These are phyloP conservation scores for Fusarium buharicum DNA, from an alignment of 2,329 filamentous ascomycete genomes.

Conservation along the genomic window DNA sequence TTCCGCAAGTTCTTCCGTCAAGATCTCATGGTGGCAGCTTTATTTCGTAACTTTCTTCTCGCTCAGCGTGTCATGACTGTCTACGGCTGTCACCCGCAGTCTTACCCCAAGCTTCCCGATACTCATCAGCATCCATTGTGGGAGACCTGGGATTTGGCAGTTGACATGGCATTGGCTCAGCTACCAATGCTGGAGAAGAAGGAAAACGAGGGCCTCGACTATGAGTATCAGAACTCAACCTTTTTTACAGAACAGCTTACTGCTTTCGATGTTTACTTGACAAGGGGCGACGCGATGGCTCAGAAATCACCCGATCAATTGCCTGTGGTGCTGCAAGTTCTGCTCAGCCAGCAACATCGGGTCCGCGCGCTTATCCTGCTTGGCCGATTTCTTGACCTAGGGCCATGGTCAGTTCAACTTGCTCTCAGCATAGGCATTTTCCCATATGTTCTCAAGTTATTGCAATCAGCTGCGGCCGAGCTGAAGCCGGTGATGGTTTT, in stretches of 20 bases:
- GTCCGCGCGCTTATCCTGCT: constrained; percentile 90
- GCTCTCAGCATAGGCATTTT: constrained; percentile 98
- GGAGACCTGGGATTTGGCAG: constrained; percentile 97
- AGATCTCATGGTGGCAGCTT: constrained; percentile 97
- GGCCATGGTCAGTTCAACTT: constrained; percentile 98
- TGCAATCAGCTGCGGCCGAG: constrained; percentile 94
- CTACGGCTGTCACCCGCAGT: constrained; percentile 95
- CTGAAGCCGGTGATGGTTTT: constrained; percentile 99
- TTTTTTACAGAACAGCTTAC: constrained; percentile 98
- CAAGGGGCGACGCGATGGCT: constrained; percentile 80
- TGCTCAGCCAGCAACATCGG: constrained; percentile 94
- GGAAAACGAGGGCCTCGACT: constrained; percentile 77
- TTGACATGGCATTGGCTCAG: constrained; percentile 93
- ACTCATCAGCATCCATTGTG: constrained; percentile 95
- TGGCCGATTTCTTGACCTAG: constrained; percentile 92
- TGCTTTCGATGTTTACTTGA: constrained; percentile 95
- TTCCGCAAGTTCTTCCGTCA: constrained; percentile 98
- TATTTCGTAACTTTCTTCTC: constrained; percentile 95
- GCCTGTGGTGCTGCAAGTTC: constrained; percentile 93
- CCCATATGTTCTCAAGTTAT: constrained; percentile 95
- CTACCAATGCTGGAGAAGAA: constrained; percentile 85
- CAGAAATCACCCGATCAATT: constrained; percentile 93
- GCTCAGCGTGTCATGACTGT: constrained; percentile 96
- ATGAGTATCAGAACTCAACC: constrained; percentile 92
- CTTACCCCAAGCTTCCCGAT: constrained; percentile 89